Conservation (phyloP, 2,329 filamentous ascomycete species). For the Leptographium galeiforme region DNA sequence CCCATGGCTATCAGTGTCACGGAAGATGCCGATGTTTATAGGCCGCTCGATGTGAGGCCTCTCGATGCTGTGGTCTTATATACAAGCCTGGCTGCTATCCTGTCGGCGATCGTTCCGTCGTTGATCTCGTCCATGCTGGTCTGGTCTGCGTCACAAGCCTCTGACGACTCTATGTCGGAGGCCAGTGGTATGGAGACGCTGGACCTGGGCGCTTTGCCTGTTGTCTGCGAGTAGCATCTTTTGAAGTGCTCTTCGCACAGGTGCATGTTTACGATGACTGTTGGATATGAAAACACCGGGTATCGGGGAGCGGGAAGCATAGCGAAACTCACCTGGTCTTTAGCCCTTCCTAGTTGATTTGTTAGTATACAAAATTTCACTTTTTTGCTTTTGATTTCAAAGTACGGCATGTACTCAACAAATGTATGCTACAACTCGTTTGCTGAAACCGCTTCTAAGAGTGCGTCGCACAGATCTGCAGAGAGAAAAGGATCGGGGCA, state of each 20-base stretch:
- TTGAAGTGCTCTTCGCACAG: neutral
- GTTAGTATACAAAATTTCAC: neutral
- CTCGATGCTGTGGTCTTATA: neutral
- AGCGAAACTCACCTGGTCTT: neutral
- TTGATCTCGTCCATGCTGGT: neutral
- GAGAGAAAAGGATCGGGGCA: too few relatives aligned
- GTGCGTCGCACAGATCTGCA: too few relatives aligned
- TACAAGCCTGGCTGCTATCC: neutral
- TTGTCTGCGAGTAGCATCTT: slow-evolving; percentile 1
- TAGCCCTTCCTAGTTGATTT: too few relatives aligned
- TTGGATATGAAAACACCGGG: neutral
- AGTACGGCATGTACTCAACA: too few relatives aligned
- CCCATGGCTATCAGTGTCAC: neutral
- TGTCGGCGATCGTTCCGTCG: neutral
- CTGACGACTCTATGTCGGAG: neutral
- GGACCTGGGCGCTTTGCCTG: neutral
- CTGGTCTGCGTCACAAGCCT: neutral
- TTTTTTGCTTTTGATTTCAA: neutral
- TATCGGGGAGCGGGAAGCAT: neutral
- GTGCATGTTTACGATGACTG: neutral
- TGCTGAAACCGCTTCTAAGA: too few relatives aligned
- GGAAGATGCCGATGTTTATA: neutral
- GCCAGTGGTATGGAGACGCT: neutral
- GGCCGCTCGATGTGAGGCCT: too few relatives aligned
- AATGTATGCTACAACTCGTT: too few relatives aligned